Conservation (phyloP, 2,329 filamentous ascomycete genomes). For the Talaromyces sp. region DNA sequence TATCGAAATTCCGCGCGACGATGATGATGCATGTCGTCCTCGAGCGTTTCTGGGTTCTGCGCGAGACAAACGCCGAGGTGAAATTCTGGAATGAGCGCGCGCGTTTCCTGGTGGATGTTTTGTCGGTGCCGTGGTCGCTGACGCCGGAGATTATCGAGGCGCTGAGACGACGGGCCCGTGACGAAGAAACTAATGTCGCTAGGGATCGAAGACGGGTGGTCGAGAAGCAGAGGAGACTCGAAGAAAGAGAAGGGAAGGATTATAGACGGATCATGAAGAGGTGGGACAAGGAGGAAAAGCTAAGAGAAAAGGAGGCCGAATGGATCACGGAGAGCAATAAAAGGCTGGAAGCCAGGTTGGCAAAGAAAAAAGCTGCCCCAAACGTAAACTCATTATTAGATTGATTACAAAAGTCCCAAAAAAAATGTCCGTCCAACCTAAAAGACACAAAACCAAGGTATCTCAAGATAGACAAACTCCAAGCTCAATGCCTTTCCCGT, state of each 20-base stretch:
- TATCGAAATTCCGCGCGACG: conserved; percentile 46
- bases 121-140: conserved; percentile 53
- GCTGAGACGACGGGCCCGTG: conserved; percentile 39
- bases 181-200: conserved; percentile 33
- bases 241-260: conserved; percentile 29
- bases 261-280: conserved; percentile 19
- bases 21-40: conserved; percentile 51
- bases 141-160: conserved; percentile 37
- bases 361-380: background rate
- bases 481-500: conserved; percentile 16
- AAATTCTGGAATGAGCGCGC: conserved; percentile 49
- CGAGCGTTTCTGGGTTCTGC: conserved; percentile 48
- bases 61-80: conserved; percentile 52
- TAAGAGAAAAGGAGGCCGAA: conserved; percentile 30
- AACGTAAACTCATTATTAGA: background rate
- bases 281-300: conserved; percentile 38
- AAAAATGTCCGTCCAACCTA: background rate
- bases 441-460: background rate
- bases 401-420: background rate
- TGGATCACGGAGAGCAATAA: conserved; percentile 26
- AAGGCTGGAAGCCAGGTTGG: conserved; percentile 13
- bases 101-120: conserved; percentile 45
- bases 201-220: conserved; percentile 32
- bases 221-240: conserved; percentile 21
- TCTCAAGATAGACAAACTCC: conserved; percentile 17